These are phyloP conservation scores for Raphanus hybrid DNA, from an alignment of 441 rosid species.

Conservation along the genomic window DNA sequence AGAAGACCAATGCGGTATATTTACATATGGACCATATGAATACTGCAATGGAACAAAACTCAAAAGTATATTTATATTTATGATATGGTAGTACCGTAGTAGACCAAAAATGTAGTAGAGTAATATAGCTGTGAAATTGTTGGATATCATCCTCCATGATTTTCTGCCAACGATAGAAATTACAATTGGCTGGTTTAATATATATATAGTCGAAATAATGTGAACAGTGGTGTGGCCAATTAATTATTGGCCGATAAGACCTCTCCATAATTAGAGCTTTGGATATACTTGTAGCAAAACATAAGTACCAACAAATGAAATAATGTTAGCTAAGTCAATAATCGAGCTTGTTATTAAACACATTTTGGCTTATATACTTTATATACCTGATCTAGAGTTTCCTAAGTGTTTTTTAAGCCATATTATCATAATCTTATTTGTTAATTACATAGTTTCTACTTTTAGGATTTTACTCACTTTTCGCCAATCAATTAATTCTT, in stretches of 20 bases:
- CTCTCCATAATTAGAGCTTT: conserved; percentile 35
- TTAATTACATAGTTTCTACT: neutral
- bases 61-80: too few species aligned
- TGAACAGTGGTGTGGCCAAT: conserved; percentile 15
- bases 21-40: too few species aligned
- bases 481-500: too few species aligned
- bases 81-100: too few species aligned
- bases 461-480: too few species aligned
- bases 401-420: neutral
- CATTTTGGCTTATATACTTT: neutral
- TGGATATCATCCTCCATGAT: neutral
- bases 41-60: too few species aligned
- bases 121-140: too few species aligned
- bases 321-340: conserved; percentile 17
- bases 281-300: conserved; percentile 5
- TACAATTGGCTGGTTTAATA: neutral
- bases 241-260: conserved; percentile 33
- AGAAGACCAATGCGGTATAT: too few species aligned
- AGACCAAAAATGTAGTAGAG: too few species aligned
- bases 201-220: neutral
- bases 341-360: neutral
- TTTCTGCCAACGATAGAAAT: neutral
- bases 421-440: neutral
- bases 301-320: conserved; percentile 14
- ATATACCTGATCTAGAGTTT: neutral